These are phyloP conservation scores for Nymphaea colorata DNA, from an alignment of 164 flowering plant species.

Conservation along the genomic window DNA sequence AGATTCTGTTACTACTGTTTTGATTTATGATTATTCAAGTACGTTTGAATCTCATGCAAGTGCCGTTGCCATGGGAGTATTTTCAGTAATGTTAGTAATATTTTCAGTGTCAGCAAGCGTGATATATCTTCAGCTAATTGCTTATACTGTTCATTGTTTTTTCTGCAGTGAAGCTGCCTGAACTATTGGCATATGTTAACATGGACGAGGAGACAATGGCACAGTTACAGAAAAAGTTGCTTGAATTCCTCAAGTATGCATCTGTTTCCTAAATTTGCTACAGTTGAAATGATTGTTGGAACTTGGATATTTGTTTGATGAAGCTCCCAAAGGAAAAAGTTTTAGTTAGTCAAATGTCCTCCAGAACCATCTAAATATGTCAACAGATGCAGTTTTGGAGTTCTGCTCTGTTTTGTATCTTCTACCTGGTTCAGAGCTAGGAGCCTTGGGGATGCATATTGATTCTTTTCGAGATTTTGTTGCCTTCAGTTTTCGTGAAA, in stretches of 20 bases:
- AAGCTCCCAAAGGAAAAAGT: too few relatives aligned
- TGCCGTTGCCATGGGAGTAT: too few relatives aligned
- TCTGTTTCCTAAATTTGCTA: not conserved
- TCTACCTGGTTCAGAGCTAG: too few relatives aligned
- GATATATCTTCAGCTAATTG: too few relatives aligned
- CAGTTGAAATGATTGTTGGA: not conserved
- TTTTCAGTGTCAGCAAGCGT: too few relatives aligned
- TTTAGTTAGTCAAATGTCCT: not conserved
- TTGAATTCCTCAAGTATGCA: conserved; percentile 76
- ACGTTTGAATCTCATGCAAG: too few relatives aligned
- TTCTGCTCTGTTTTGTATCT: not conserved
- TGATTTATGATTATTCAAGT: not conserved
- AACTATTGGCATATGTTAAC: conserved; percentile 61
- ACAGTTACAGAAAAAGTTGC: conserved; percentile 60
- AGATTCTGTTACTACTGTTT: not conserved
- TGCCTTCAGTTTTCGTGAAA: too few relatives aligned
- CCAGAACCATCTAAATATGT: not conserved
- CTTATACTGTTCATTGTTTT: not conserved
- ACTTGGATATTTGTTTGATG: not conserved
- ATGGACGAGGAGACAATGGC: conserved; percentile 76
- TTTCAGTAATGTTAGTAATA: too few relatives aligned
- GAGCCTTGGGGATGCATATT: too few relatives aligned
- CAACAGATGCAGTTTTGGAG: not conserved
- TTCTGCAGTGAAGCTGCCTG: conserved; percentile 86
- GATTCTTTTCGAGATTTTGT: too few relatives aligned